Evolutionary conservation across 257 asterid species (phyloP), one percentile per base, ranked within the genome.

Genomic region (Solanum tarijense): DNA sequence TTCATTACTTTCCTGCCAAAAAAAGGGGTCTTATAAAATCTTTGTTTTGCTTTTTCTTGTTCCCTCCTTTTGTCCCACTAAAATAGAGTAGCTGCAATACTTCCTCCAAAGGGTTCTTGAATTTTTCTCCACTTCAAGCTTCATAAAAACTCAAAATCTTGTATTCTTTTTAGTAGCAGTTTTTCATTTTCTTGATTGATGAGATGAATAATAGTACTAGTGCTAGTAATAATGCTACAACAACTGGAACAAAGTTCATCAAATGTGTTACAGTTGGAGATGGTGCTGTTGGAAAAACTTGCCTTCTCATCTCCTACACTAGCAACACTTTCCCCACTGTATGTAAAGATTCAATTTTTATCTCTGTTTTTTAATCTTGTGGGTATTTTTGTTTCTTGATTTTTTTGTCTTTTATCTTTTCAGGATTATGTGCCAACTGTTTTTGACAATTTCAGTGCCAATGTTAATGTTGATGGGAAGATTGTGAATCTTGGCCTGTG

Each of bases 391-490:
- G 46, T 6, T 29, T 38, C 38, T 46, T 27, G 38, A 14, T 38
- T 60, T 46, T 46, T 35, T 4, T 48, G 14, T 79, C 12, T 76
- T 36, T 32, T 32, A 10, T 32, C 12, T 43, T 60, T 86, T 12
- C 31, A 90, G 92, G 92, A 90, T 89, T 90, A 90, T 87, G 92
- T 90, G 71, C 92, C 92, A 18, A 90, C 92, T 12, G 92, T 90
- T 71, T 90, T 90, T 79, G 92, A 90, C 89, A 90, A 90, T 89
- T 90, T 90, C 90, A 89, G 92, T 82, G 92, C 91, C 85, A 89
- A 89, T 86, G 92, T 90, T 16, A 85, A 86, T 73, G 92, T 90
- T 86, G 91, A 90, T 87, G 92, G 91, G 1, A 89, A 90, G 89
- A 89, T 87, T 65, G 85, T 90, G 83, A 89, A 88, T 87, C 86